Evolutionary conservation across 176 grass and related monocot genomes (phyloP), one percentile per base, ranked within the genome.

Genomic region (Tillandsia fasciculata): DNA sequence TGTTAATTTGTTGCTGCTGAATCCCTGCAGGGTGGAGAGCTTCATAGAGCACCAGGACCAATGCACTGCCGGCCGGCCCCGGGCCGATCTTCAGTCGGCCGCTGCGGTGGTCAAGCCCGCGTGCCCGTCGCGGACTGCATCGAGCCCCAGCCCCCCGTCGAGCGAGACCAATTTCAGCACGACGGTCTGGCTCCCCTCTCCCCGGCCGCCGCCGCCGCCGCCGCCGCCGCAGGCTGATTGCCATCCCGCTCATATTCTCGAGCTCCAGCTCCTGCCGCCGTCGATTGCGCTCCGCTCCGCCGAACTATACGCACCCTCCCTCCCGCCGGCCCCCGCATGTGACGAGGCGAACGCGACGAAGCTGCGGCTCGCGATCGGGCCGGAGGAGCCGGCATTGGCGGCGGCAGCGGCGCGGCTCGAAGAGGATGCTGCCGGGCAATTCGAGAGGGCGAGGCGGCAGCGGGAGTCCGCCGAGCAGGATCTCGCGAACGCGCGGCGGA

Each of bases 41-140:
- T 77, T 77, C 65, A 77, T 77, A 8, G 74, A 77, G 74, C 74
- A 77, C 29, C 74, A 77, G 50, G 74, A 77, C 11, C 20, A 51
- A 49, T 77, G 74, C 64, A 77, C 10, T 9, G 74, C 74, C 18
- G 51, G 65, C 51, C 52, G 65, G 58, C 11, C 52, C 2, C 4
- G 51, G 8, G 33, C 52, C 6, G 52, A 59, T 27, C 28, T 77
- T 12, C 74, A 26, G 11, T 15, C 52, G 2, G 3, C 29, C 27
- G 28, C 65, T 9, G 12, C 59, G 33, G 33, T 3, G 3, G 33
- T 61, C 56, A n/a, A 61, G 56, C 56, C n/a, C 2, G 48, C 48
- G 3, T 77, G 75, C 75, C 65, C 69, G 29, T 77, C 75, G n/a
- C 48, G 52, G 75, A 77, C 75, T 11, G 53, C 75, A 4, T 77